Evolutionary conservation across 2,329 filamentous ascomycete species (phyloP).

Genomic region (Nectriaceae sp.): DNA sequence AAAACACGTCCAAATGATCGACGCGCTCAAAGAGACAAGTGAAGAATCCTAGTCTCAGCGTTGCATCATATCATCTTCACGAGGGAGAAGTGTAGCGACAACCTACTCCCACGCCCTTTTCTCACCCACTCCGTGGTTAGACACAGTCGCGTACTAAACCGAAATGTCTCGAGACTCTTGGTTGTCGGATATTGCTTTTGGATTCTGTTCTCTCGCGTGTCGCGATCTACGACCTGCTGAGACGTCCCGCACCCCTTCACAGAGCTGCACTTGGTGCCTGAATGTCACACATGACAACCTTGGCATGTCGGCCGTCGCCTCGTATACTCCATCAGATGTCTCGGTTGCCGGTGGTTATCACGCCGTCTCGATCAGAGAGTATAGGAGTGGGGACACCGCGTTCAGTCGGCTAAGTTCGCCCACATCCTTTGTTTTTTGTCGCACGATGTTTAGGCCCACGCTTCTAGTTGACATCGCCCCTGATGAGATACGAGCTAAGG

Average conservation of each 20-base stretch:
- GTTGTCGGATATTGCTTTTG: neutral
- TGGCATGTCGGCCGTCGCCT: neutral
- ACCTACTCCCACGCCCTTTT: conserved; percentile 2
- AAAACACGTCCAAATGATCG: neutral
- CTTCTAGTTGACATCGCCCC: neutral
- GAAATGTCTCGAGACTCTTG: neutral
- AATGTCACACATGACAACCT: neutral
- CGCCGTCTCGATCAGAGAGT: neutral
- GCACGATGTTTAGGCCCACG: neutral
- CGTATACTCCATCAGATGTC: conserved; percentile 6
- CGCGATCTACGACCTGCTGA: neutral
- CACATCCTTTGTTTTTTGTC: neutral
- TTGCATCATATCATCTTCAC: neutral
- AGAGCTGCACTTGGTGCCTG: neutral
- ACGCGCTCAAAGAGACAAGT: conserved; percentile 1
- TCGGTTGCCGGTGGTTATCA: conserved; percentile 11
- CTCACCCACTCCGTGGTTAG: neutral
- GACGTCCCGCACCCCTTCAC: neutral
- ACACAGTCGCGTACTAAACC: neutral
- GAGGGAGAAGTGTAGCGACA: neutral
- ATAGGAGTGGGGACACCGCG: too few species aligned
- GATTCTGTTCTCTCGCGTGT: neutral
- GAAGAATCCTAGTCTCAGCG: conserved; percentile 3
- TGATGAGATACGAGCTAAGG: conserved; percentile 1
- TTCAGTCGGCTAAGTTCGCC: neutral